These are phyloP conservation scores for Metahyphopichia silvanorum DNA, from an alignment of 805 yeast species.

Conservation along the genomic window DNA sequence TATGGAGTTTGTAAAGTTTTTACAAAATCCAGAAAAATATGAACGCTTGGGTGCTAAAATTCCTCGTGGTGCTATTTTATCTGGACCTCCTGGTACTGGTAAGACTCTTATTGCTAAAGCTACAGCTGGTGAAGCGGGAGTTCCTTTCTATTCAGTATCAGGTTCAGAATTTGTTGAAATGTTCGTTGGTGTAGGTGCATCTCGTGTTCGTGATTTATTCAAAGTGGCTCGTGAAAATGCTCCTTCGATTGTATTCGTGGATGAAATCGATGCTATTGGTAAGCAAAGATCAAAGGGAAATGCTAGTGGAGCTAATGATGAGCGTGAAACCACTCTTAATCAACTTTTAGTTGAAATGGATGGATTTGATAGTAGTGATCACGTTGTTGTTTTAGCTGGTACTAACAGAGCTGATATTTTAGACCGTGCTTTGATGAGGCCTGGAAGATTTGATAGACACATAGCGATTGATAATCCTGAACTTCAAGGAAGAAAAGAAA, in stretches of 20 bases:
- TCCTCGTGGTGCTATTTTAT: constrained; percentile 95
- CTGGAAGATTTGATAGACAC: constrained; percentile 97
- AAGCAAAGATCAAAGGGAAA: constrained; percentile 78
- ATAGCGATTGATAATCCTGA: constrained; percentile 91
- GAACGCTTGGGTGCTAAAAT: constrained; percentile 94
- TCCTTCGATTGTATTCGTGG: constrained; percentile 94
- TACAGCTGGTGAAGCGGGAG: constrained; percentile 99
- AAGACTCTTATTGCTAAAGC: constrained; percentile 96
- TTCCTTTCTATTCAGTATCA: constrained; percentile 91
- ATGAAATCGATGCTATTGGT: constrained; percentile 99
- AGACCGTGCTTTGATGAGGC: constrained; percentile 91
- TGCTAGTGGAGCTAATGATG: constrained; percentile 84
- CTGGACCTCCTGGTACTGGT: constrained; percentile 99
- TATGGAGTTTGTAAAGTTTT: constrained; percentile 94
- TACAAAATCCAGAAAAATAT: constrained; percentile 86
- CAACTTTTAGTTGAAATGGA: constrained; percentile 98
- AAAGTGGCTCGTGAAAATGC: constrained; percentile 90
- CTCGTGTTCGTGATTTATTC: constrained; percentile 94
- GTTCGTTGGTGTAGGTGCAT: constrained; percentile 99
- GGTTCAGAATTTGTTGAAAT: constrained; percentile 98
- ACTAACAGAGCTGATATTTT: constrained; percentile 93
- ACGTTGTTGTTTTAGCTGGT: constrained; percentile 96
- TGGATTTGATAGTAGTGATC: constrained; percentile 88
- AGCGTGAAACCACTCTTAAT: constrained; percentile 92
- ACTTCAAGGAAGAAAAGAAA: constrained; percentile 90